These are phyloP conservation scores for Skeletonema menzelii DNA, from an alignment of 108 stramenopile genomes.

Conservation along the genomic window DNA sequence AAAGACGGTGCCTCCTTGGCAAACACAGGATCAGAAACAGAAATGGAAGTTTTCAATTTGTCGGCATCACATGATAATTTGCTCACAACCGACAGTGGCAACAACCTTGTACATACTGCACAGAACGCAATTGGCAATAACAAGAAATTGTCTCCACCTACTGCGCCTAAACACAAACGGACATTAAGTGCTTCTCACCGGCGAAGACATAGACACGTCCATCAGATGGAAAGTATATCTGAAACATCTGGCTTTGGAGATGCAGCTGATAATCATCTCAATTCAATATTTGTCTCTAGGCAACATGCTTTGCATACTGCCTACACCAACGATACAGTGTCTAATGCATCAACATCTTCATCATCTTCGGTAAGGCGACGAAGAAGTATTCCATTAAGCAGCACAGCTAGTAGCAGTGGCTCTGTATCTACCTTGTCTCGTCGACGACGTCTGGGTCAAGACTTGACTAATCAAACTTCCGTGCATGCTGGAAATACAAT, in stretches of 20 bases:
- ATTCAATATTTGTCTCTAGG: not conserved
- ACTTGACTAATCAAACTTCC: not conserved
- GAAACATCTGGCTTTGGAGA: conserved; percentile 13
- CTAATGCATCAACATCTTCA: conserved; percentile 10
- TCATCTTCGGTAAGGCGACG: not conserved
- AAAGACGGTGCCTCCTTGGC: not conserved
- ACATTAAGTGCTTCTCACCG: not conserved
- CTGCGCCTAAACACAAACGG: not conserved
- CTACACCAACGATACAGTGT: not conserved
- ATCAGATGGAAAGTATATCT: conserved; percentile 34
- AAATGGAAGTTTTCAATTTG: not conserved
- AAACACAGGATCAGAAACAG: not conserved
- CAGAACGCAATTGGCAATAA: not conserved
- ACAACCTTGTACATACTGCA: not conserved
- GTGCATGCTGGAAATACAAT: not conserved
- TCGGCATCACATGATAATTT: not conserved
- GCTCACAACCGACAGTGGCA: not conserved
- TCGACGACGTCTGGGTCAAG: not conserved
- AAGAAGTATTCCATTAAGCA: not conserved
- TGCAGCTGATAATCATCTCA: not conserved
- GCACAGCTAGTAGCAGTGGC: conserved; percentile 3
- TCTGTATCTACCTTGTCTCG: not conserved
- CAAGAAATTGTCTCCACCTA: not conserved
- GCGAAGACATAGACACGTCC: not conserved
- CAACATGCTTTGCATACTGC: not conserved